Percentiles rank a stretch among this genome's conserved stretches.
phyloP scores from a whole-genome alignment of 352 stramenopile species.

The Pythium guiyangense region DNA sequence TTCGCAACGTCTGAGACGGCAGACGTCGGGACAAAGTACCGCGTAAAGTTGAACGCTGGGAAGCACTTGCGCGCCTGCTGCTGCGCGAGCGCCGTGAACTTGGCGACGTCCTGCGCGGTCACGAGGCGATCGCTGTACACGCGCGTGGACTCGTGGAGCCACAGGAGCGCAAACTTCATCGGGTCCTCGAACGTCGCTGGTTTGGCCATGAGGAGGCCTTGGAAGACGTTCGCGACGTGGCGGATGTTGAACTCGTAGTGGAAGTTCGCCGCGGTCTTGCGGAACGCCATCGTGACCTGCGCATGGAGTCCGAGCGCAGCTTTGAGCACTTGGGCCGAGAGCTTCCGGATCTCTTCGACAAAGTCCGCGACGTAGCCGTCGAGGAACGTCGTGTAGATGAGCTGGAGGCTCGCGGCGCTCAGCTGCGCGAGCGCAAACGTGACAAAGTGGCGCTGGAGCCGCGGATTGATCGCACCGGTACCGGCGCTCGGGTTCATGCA shows the following conservation, averaged over 20 bases:
- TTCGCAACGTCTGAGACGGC: conserved; percentile 13
- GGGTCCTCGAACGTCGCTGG: conserved; percentile 83
- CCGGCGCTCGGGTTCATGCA: conserved; percentile 95
- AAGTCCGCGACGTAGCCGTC: conserved; percentile 93
- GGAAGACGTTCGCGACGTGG: conserved; percentile 93
- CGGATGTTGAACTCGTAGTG: conserved; percentile 98
- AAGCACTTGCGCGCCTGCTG: conserved; percentile 93
- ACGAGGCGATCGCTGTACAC: conserved; percentile 95
- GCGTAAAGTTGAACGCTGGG: conserved; percentile 84
- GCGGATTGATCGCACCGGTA: conserved; percentile 91
- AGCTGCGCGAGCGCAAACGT: conserved; percentile 92
- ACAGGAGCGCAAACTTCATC: conserved; percentile 90
- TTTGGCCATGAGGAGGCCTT: conserved; percentile 90
- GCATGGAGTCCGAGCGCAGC: conserved; percentile 88
- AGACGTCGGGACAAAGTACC: conserved; percentile 78
- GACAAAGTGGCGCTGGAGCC: conserved; percentile 94
- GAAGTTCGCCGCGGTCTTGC: conserved; percentile 94
- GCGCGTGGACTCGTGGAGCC: conserved; percentile 95
- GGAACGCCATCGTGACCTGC: conserved; percentile 73
- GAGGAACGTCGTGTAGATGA: conserved; percentile 95
- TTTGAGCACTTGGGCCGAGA: conserved; percentile 82
- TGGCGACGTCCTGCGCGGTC: conserved; percentile 61
- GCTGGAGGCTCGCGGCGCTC: conserved; percentile 81
- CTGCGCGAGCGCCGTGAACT: conserved; percentile 88
- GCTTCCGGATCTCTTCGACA: conserved; percentile 88